Percentiles rank a stretch among this genome's conserved stretches.
Conservation (phyloP, 202 grass and related monocot species). For the Setaria italica region DNA sequence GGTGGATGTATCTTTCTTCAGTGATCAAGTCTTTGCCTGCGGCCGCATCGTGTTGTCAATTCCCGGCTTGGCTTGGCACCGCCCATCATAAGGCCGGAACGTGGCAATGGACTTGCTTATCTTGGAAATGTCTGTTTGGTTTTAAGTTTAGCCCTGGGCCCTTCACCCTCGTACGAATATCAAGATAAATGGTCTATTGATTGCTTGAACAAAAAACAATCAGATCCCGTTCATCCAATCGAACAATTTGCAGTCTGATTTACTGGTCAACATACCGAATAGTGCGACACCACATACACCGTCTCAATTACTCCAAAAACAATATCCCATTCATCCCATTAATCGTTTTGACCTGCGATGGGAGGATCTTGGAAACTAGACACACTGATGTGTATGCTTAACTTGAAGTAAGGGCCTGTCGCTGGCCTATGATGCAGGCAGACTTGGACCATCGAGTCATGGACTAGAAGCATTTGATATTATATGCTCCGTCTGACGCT, state of each 20-base stretch:
- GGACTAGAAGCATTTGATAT: not conserved
- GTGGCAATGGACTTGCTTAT: not conserved
- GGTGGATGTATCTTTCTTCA: slow-evolving; percentile 47
- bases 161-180: not conserved
- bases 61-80: not conserved
- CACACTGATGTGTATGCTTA: not conserved
- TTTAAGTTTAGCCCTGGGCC: not conserved
- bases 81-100: not conserved
- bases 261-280: not conserved
- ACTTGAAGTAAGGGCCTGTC: slow-evolving; percentile 8
- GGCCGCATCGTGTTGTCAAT: slow-evolving; percentile 21
- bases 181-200: not conserved
- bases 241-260: not conserved
- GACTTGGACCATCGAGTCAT: slow-evolving; percentile 19
- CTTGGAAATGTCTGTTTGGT: not conserved
- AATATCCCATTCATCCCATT: too few relatives aligned
- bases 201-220: not conserved
- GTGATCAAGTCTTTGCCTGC: not conserved
- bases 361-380: not conserved
- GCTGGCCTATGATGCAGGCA: slow-evolving; percentile 40
- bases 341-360: slow-evolving; percentile 1
- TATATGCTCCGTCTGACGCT: slow-evolving; percentile 13
- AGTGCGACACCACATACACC: not conserved
- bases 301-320: not conserved
- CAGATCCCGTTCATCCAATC: not conserved